phyloP scores from a whole-genome alignment of 2,329 filamentous ascomycete genomes.

The Xylariales sp. region DNA sequence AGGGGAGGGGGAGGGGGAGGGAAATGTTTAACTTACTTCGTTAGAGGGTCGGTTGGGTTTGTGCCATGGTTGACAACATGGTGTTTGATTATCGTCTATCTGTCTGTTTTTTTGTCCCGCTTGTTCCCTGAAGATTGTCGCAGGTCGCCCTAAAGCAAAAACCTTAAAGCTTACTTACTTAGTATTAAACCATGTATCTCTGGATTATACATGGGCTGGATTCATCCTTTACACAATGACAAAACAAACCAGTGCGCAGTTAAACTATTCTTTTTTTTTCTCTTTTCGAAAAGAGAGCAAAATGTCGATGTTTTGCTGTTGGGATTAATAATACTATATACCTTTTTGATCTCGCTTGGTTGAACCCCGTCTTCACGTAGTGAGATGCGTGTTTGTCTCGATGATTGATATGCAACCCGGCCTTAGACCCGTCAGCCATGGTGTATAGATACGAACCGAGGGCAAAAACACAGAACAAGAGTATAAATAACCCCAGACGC shows the following conservation, averaged over 20 bases:
- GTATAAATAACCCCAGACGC: too few species aligned
- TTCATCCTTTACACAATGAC: constrained; percentile 22
- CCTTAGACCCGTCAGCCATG: too few species aligned
- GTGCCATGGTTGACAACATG: constrained; percentile 7
- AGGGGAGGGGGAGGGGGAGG: too few species aligned
- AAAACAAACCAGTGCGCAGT: constrained; percentile 7
- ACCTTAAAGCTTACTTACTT: too few species aligned
- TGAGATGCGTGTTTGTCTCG: too few species aligned
- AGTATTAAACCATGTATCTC: not conserved
- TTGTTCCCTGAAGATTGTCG: constrained; percentile 25
- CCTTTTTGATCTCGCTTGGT: too few species aligned
- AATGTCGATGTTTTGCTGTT: too few species aligned
- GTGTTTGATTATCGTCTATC: not conserved
- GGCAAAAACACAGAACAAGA: too few species aligned
- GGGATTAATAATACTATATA: too few species aligned
- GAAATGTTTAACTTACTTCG: not conserved
- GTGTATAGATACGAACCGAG: too few species aligned
- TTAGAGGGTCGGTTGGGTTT: constrained; percentile 10
- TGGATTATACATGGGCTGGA: constrained; percentile 5
- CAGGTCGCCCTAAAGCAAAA: constrained; percentile 33
- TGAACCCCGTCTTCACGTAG: too few species aligned
- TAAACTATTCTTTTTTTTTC: not conserved
- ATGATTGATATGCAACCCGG: too few species aligned
- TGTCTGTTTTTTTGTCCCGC: constrained; percentile 6
- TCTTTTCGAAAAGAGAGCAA: not conserved